Conservation (phyloP, 495 filamentous ascomycete species). For the Aspergillus asperescens region DNA sequence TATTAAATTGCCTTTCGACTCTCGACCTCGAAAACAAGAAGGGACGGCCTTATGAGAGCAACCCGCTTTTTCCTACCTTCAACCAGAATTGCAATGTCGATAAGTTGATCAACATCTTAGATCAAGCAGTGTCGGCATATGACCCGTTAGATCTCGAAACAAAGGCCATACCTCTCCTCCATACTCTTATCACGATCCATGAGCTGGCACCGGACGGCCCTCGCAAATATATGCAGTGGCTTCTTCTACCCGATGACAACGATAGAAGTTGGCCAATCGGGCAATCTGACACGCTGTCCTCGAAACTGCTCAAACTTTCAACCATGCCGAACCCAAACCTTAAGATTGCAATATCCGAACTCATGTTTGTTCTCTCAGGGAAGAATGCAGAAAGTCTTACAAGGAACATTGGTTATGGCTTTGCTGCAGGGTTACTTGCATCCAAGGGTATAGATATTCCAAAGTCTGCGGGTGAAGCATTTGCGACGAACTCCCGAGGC, state of each 20-base stretch:
- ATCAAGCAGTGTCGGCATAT: constrained; percentile 57
- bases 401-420: constrained; percentile 84
- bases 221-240: constrained; percentile 55
- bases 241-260: constrained; percentile 69
- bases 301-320: constrained; percentile 73
- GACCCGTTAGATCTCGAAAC: constrained; percentile 62
- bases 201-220: constrained; percentile 63
- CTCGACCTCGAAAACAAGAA: constrained; percentile 58
- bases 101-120: constrained; percentile 68
- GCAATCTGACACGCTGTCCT: constrained; percentile 64
- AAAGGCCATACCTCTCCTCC: constrained; percentile 62
- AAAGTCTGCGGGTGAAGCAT: constrained; percentile 55
- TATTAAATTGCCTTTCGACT: constrained; percentile 78
- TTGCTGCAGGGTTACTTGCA: constrained; percentile 82
- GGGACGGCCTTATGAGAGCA: constrained; percentile 35
- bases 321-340: constrained; percentile 67
- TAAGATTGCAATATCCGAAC: constrained; percentile 65
- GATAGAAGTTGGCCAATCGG: constrained; percentile 80
- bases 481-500: constrained; percentile 38
- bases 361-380: constrained; percentile 83
- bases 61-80: constrained; percentile 59
- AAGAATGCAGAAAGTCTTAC: constrained; percentile 68
- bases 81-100: constrained; percentile 58
- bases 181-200: constrained; percentile 65
- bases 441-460: constrained; percentile 75